Evolutionary conservation across 2,329 filamentous ascomycete species (phyloP), one percentile per base, ranked within the genome.

Genomic region (Blastomyces emzantsi): DNA sequence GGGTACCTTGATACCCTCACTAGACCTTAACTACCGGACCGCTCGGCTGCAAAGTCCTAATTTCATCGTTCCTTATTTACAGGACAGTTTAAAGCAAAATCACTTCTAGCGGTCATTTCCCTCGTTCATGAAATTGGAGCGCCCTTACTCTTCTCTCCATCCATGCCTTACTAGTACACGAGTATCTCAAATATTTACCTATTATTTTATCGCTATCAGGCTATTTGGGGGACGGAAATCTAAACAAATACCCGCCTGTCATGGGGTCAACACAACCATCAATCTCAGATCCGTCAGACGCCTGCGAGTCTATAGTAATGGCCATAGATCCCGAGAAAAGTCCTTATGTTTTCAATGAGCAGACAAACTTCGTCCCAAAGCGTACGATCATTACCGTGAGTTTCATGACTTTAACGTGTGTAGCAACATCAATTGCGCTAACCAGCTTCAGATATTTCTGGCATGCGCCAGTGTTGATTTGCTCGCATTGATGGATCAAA

Each of bases 401-500:
- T 67, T 7, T 1, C 8, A 39, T n/a, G 8, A 4, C 1, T 28
- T 22, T 25, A 54, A n/a, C 54, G 30, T 39, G 13, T 7, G 28
- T 22, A n/a, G 11, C 45, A 8, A 30, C 1, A 6, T 47, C 19
- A 22, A 28, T n/a, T 57, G 57, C 36, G 45, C 30, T 51, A 8
- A 47, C 25, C 33, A 41, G 39, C 17, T 11, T 51, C 57, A 84
- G 82, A 83, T 85, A 66, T 85, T 85, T 66, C 72, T 85, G 17
- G 81, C 82, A 19, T 84, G 82, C 65, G 79, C 82, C 55, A 82
- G 76, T 28, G 80, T 84, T 63, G 83, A 85, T 61, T 71, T 85
- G 49, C 68, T 84, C 41, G 81, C 83, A 0, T 73, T 85, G 60
- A 83, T 85, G 75, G 83, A 85, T 69, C 83, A 85, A 70, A 85